Evolutionary conservation across 148 eudicot species (phyloP), one percentile per base, ranked within the genome.

Genomic region (Chenopodium quinoa): DNA sequence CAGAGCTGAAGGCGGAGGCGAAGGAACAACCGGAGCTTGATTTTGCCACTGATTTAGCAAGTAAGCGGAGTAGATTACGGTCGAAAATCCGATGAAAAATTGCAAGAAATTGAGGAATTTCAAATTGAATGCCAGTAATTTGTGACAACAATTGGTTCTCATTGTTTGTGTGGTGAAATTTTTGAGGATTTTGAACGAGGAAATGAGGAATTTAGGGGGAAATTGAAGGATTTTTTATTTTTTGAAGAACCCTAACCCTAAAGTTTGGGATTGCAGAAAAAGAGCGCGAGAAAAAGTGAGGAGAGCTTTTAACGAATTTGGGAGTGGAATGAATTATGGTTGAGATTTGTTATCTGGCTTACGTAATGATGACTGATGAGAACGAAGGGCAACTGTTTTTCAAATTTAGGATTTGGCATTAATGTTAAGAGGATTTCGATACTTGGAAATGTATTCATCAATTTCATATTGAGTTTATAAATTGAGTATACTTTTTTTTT

Each of bases 81-180:
- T 88, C 6, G 88, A 89, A 14, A 90, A 47, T 22, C 95, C 97
- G 31, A 90, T 31, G 44, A 89, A 92, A 12, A 87, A 60, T 77
- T 93, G 92, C 56, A 93, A 68, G 48, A 88, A 92, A 79, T 88
- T 88, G 44, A 93, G 85, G 85, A 93, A 90, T 78, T 93, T 93
- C 23, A 93, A 87, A 82, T 85, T 82, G 75, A 84, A 89, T 48
- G 93, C 90, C 7, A 90, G 78, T 69, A 85, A 91, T 29, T 86
- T 74, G n/a, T 93, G 93, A 87, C 90, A 90, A 86, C 90, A 91
- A 69, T 92, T 87, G 23, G 82, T 81, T 60, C 85, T 85, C 92
- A 86, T 88, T 71, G 56, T 79, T 31, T 10, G 73, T 54, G 17
- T 19, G 40, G 40, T 27, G 79, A 56, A 48, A 74, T 65, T 54